Evolutionary conservation across 1,284 basidiomycete species (phyloP).

Genomic region (Ganoderma meredithae): DNA sequence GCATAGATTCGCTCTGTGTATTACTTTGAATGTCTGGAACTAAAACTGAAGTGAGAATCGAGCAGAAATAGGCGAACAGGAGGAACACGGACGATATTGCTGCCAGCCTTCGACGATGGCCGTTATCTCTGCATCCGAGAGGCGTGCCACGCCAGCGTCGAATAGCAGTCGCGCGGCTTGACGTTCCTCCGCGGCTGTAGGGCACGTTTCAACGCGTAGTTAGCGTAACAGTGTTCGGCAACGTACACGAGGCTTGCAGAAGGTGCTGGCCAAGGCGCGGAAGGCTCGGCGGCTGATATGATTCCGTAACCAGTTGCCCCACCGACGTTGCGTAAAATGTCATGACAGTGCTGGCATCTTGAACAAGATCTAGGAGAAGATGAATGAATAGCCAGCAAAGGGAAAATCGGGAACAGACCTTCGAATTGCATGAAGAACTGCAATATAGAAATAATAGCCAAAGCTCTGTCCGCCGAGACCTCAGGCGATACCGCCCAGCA

Average conservation of each 20-base stretch:
- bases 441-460: slow-evolving; percentile 73
- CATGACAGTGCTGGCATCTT: slow-evolving; percentile 73
- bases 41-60: slow-evolving; percentile 38
- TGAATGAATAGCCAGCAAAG: slow-evolving; percentile 4
- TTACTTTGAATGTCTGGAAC: slow-evolving; percentile 76
- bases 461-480: slow-evolving; percentile 71
- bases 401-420: slow-evolving; percentile 50
- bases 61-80: neutral
- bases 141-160: slow-evolving; percentile 70
- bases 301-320: slow-evolving; percentile 60
- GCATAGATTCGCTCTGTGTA: slow-evolving; percentile 58
- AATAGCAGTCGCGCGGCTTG: slow-evolving; percentile 80
- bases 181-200: slow-evolving; percentile 69
- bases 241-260: slow-evolving; percentile 76
- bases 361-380: slow-evolving; percentile 60
- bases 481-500: slow-evolving; percentile 77
- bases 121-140: slow-evolving; percentile 73
- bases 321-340: slow-evolving; percentile 82
- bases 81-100: slow-evolving; percentile 58
- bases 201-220: neutral
- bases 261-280: slow-evolving; percentile 77
- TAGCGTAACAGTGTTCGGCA: neutral
- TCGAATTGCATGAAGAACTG: slow-evolving; percentile 76
- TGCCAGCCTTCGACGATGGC: slow-evolving; percentile 74
- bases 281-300: slow-evolving; percentile 73